Evolutionary conservation across 345 rosid species (phyloP).

Genomic region (Dipteronia dyeriana): DNA sequence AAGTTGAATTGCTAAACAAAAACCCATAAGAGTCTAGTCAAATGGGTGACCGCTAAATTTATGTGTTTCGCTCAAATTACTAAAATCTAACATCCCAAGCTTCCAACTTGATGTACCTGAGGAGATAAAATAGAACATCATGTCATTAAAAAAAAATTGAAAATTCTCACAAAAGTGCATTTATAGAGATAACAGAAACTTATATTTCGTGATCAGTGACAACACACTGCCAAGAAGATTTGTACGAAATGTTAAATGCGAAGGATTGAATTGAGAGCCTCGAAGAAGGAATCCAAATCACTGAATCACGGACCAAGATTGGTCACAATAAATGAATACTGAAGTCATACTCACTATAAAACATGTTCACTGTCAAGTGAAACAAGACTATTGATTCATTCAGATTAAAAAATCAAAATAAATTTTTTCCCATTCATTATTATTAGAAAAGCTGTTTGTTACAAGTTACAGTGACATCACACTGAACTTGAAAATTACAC

Average conservation of each 20-base stretch:
- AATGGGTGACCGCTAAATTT: constrained; percentile 1
- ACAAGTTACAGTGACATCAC: constrained; percentile 22
- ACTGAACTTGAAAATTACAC: constrained; percentile 20
- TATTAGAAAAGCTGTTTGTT: not conserved
- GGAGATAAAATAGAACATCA: not conserved
- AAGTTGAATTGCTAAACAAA: not conserved
- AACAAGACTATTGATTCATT: constrained; percentile 26
- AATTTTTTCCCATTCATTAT: not conserved
- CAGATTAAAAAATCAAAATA: constrained; percentile 19
- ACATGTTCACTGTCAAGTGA: constrained; percentile 38
- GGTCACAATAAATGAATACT: constrained; percentile 51
- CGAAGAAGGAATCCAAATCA: constrained; percentile 9
- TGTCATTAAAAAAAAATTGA: not conserved
- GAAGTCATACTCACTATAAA: constrained; percentile 1
- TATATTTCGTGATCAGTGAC: not conserved
- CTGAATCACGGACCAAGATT: constrained; percentile 42
- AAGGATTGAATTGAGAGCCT: constrained; percentile 20
- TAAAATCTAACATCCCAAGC: constrained; percentile 15
- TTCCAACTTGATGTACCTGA: constrained; percentile 27
- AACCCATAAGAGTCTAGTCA: constrained; percentile 16
- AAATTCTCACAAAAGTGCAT: not conserved
- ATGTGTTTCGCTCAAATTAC: not conserved
- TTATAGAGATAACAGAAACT: constrained; percentile 19
- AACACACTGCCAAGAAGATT: constrained; percentile 29
- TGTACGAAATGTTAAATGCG: constrained; percentile 29